These are phyloP conservation scores for Suhomyces sp. DNA, from an alignment of 805 yeast species.

Conservation along the genomic window DNA sequence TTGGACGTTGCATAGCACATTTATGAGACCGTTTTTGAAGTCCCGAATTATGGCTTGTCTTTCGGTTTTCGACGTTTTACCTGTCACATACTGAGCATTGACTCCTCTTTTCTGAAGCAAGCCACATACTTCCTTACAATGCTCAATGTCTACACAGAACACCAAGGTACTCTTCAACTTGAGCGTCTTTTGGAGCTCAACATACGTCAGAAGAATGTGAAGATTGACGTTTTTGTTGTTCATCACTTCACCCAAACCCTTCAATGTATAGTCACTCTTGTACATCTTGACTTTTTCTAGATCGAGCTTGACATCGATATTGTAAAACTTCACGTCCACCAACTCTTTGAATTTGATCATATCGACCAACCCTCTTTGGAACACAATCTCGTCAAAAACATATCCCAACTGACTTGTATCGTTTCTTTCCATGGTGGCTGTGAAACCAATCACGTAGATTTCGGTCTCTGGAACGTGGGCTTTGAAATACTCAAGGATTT, in stretches of 20 bases:
- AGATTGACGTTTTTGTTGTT: constrained; percentile 55
- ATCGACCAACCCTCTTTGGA: constrained; percentile 58
- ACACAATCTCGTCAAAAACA: constrained; percentile 72
- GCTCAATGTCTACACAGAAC: constrained; percentile 74
- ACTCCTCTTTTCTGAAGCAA: constrained; percentile 59
- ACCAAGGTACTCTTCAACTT: constrained; percentile 61
- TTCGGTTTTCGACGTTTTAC: constrained; percentile 52
- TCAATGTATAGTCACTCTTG: constrained; percentile 54
- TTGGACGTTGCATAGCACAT: constrained; percentile 81
- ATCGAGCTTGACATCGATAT: constrained; percentile 50
- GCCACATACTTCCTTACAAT: constrained; percentile 53
- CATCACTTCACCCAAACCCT: constrained; percentile 51
- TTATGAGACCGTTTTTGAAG: constrained; percentile 60
- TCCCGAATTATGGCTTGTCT: constrained; percentile 53
- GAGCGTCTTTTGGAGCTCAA: constrained; percentile 31
- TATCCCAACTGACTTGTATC: constrained; percentile 60
- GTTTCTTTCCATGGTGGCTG: constrained; percentile 82
- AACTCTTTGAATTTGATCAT: constrained; percentile 71
- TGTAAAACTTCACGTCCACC: constrained; percentile 63
- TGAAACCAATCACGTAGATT: constrained; percentile 72
- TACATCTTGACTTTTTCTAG: constrained; percentile 28
- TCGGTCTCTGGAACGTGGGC: constrained; percentile 41
- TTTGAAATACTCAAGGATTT: constrained; percentile 57
- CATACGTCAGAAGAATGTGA: constrained; percentile 53
- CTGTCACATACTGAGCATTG: constrained; percentile 68